These are phyloP conservation scores for Naematelia aurantialba DNA, from an alignment of 768 basidiomycete species.

Conservation along the genomic window DNA sequence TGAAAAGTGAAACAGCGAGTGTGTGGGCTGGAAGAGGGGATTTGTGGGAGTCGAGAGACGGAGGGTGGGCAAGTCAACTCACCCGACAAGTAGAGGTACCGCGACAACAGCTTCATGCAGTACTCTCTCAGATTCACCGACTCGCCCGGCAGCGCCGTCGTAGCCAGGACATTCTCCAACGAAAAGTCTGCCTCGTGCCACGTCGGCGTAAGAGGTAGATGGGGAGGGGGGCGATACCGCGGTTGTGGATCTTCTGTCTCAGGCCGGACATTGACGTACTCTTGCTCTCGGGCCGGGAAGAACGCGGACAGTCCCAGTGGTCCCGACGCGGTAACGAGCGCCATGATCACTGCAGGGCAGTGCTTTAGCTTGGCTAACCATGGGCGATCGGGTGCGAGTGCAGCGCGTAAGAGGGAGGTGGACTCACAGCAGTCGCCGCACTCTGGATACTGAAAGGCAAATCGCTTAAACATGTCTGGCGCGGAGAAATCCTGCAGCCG, in stretches of 20 bases:
- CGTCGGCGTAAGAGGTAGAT: conserved; percentile 43
- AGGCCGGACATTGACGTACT: conserved; percentile 13
- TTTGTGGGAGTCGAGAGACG: not conserved
- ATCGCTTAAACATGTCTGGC: conserved; percentile 45
- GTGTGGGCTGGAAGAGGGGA: not conserved
- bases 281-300: conserved; percentile 39
- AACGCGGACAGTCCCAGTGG: conserved; percentile 45
- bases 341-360: conserved; percentile 24
- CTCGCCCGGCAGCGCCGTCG: conserved; percentile 32
- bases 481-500: conserved; percentile 22
- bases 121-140: conserved; percentile 31
- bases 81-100: conserved; percentile 45
- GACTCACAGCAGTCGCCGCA: conserved; percentile 49
- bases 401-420: not conserved
- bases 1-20: too few species aligned
- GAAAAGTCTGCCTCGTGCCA: conserved; percentile 49
- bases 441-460: conserved; percentile 46
- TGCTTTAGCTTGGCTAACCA: too few species aligned
- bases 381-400: not conserved
- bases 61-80: conserved; percentile 13
- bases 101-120: conserved; percentile 41
- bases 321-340: conserved; percentile 43
- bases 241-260: conserved; percentile 9
- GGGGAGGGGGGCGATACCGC: conserved; percentile 40
- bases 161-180: conserved; percentile 30